Conservation (phyloP, 805 yeast species). For the Crinitomyces ghanaensis region DNA sequence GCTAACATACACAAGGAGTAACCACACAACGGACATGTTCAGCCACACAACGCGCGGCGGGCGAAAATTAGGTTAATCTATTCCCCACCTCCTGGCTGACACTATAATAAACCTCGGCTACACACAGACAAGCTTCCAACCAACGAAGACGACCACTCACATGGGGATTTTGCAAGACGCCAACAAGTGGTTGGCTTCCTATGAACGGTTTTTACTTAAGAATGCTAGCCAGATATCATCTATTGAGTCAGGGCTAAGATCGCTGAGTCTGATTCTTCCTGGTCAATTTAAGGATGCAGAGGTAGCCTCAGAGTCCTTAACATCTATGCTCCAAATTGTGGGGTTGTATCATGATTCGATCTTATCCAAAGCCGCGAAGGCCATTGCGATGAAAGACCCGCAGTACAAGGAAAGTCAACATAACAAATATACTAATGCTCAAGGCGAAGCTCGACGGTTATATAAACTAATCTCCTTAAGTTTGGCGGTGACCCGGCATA, state of each 20-base stretch:
- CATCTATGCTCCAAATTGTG: conserved; percentile 24
- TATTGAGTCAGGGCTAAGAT: conserved; percentile 26
- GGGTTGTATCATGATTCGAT: conserved; percentile 29
- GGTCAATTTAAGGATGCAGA: conserved; percentile 31
- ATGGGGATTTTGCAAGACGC: too few species aligned
- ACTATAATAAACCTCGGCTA: too few species aligned
- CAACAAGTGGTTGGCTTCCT: conserved; percentile 19
- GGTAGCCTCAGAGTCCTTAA: conserved; percentile 25
- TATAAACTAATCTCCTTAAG: conserved; percentile 23
- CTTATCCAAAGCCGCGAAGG: conserved; percentile 21
- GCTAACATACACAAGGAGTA: too few species aligned
- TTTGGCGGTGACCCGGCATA: conserved; percentile 22
- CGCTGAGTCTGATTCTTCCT: conserved; percentile 28
- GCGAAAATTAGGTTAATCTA: too few species aligned
- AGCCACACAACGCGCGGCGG: too few species aligned
- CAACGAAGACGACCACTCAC: too few species aligned
- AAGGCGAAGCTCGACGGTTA: conserved; percentile 8
- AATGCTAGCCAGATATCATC: conserved; percentile 29
- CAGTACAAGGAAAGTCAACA: conserved; percentile 16
- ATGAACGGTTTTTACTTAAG: conserved; percentile 26
- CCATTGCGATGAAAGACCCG: conserved; percentile 14
- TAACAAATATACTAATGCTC: conserved; percentile 21
- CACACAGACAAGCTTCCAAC: too few species aligned
- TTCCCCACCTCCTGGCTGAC: too few species aligned
- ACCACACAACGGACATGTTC: too few species aligned